Evolutionary conservation across 805 yeast species (phyloP).

Genomic region (Pichia californica): DNA sequence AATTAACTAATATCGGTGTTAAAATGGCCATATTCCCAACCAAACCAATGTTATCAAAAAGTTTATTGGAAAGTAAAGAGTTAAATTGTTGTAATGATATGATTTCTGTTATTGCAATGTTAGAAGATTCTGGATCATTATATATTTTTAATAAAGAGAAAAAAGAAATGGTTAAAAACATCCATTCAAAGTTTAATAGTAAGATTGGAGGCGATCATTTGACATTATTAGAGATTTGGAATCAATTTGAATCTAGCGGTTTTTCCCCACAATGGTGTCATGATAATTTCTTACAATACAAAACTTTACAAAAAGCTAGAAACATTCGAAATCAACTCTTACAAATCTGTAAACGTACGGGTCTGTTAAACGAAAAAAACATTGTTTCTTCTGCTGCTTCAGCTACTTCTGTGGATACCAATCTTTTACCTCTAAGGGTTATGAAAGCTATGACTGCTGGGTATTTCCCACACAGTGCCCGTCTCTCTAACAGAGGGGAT

Average conservation of each 20-base stretch:
- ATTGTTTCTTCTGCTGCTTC: no score
- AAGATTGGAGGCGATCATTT: constrained; percentile 69
- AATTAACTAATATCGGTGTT: constrained; percentile 68
- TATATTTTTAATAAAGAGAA: constrained; percentile 68
- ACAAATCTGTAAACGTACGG: constrained; percentile 38
- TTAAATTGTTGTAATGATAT: constrained; percentile 62
- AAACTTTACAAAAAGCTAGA: constrained; percentile 59
- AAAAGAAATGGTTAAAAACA: constrained; percentile 58
- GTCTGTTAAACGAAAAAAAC: neutral
- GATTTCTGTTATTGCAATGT: constrained; percentile 71
- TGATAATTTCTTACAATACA: constrained; percentile 74
- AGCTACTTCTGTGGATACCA: constrained; percentile 20
- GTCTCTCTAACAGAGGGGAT: constrained; percentile 56
- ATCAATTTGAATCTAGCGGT: constrained; percentile 67
- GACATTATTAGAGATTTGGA: constrained; percentile 64
- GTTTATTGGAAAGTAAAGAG: constrained; percentile 55
- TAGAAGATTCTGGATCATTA: constrained; percentile 68
- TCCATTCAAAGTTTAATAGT: constrained; percentile 48
- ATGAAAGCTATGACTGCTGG: constrained; percentile 60
- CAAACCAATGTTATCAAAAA: constrained; percentile 83
- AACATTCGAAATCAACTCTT: constrained; percentile 69
- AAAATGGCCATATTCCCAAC: constrained; percentile 90
- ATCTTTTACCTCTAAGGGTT: constrained; percentile 29
- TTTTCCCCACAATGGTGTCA: constrained; percentile 76
- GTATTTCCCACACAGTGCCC: constrained; percentile 60